phyloP scores from a whole-genome alignment of 129 eudicot genomes.

The Scalesia atractyloides region DNA sequence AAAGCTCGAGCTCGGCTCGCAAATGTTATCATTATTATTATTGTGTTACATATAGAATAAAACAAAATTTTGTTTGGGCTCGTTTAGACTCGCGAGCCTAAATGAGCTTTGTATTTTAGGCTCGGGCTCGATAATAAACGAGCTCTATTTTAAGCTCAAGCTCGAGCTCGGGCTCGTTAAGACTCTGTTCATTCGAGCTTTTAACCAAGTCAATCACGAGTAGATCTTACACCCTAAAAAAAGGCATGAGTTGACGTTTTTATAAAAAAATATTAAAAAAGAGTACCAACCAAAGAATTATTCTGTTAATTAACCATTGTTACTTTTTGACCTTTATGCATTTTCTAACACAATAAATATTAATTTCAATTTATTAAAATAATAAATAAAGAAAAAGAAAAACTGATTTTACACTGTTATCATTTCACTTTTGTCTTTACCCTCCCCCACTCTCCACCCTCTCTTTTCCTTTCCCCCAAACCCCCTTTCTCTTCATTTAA shows the following conservation, averaged over 20 bases:
- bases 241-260: not conserved
- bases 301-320: slow-evolving; percentile 1
- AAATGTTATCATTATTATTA: too few species aligned
- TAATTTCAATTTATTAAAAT: slow-evolving; percentile 35
- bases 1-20: too few species aligned
- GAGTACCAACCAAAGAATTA: not conserved
- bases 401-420: slow-evolving; percentile 43
- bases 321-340: slow-evolving; percentile 1
- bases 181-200: too few species aligned
- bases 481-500: slow-evolving; percentile 22
- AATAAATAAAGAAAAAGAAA: slow-evolving; percentile 29
- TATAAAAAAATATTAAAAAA: not conserved
- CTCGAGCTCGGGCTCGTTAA: too few species aligned
- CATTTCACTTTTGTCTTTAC: slow-evolving; percentile 50
- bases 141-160: too few species aligned
- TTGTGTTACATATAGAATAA: too few species aligned
- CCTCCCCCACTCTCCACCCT: slow-evolving; percentile 37
- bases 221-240: too few species aligned
- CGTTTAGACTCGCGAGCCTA: too few species aligned
- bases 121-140: too few species aligned
- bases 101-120: too few species aligned
- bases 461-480: slow-evolving; percentile 36
- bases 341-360: slow-evolving; percentile 13
- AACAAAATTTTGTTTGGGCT: too few species aligned
- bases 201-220: too few species aligned